Conservation (phyloP, 768 basidiomycete species). For the Termitomyces sp. region DNA sequence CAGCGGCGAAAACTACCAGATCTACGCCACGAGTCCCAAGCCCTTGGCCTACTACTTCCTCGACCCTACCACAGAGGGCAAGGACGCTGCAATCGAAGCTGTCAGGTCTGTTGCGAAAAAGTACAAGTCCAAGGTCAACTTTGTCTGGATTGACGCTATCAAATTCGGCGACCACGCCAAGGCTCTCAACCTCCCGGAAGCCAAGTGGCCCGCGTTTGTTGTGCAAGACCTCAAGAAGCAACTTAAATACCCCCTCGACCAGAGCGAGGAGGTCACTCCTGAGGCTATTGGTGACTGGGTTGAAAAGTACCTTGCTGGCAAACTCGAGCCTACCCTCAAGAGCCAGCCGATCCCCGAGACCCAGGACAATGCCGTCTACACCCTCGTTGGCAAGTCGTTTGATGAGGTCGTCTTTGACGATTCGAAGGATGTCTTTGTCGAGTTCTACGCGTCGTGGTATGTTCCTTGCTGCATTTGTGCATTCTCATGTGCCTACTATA, state of each 20-base stretch:
- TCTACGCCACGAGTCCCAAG: conserved; percentile 76
- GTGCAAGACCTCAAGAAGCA: conserved; percentile 81
- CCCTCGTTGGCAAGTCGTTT: conserved; percentile 85
- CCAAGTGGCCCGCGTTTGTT: conserved; percentile 92
- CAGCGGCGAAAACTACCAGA: conserved; percentile 86
- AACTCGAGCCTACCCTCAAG: conserved; percentile 82
- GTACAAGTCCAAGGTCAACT: conserved; percentile 87
- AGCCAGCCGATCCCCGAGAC: conserved; percentile 77
- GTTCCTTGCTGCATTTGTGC: conserved; percentile 19
- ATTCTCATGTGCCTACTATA: background rate
- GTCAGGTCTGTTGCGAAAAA: conserved; percentile 75
- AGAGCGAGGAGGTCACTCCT: conserved; percentile 54
- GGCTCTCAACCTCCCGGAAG: conserved; percentile 80
- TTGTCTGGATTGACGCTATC: conserved; percentile 96
- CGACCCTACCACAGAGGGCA: conserved; percentile 67
- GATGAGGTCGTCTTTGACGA: conserved; percentile 84
- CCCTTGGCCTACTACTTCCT: conserved; percentile 95
- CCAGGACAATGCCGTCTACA: conserved; percentile 80
- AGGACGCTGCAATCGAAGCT: conserved; percentile 57
- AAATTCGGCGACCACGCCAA: conserved; percentile 96
- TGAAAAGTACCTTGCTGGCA: conserved; percentile 61
- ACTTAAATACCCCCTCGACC: conserved; percentile 86
- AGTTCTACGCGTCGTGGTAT: conserved; percentile 96
- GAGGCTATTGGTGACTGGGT: conserved; percentile 57
- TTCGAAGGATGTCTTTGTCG: conserved; percentile 90